Conservation (phyloP, 2,329 filamentous ascomycete species). For the Magnaporthales sp. region DNA sequence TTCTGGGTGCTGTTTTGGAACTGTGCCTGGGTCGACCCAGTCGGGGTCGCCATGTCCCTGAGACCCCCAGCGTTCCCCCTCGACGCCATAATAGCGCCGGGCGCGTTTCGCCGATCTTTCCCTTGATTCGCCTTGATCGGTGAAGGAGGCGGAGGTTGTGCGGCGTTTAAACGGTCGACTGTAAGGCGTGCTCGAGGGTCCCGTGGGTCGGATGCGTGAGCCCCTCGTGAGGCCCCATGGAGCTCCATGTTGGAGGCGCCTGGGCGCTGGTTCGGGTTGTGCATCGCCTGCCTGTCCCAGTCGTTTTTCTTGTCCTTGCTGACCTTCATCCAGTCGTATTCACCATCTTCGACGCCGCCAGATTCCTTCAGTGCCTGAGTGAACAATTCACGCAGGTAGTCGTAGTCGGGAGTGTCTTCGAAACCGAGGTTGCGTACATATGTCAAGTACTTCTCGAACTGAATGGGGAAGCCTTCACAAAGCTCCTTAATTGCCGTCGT, state of each 20-base stretch:
- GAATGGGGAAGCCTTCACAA: slow-evolving; percentile 97
- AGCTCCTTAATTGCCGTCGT: slow-evolving; percentile 97
- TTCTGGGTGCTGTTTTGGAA: slow-evolving; percentile 95
- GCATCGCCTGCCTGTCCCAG: slow-evolving; percentile 63
- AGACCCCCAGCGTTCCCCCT: slow-evolving; percentile 67
- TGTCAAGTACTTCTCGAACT: slow-evolving; percentile 99
- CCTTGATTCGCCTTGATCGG: slow-evolving; percentile 73
- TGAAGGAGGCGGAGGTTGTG: slow-evolving; percentile 81
- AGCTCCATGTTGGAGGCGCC: slow-evolving; percentile 80
- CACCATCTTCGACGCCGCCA: slow-evolving; percentile 91
- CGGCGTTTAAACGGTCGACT: slow-evolving; percentile 85
- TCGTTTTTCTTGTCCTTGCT: slow-evolving; percentile 73
- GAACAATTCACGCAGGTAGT: slow-evolving; percentile 99
- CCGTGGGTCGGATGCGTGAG: slow-evolving; percentile 50
- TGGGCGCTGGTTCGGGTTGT: slow-evolving; percentile 69
- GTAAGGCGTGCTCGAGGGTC: slow-evolving; percentile 56
- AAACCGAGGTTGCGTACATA: slow-evolving; percentile 98
- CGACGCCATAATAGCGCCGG: slow-evolving; percentile 64
- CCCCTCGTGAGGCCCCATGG: slow-evolving; percentile 62
- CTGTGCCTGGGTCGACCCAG: slow-evolving; percentile 88
- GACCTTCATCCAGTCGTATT: slow-evolving; percentile 99
- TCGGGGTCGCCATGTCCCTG: slow-evolving; percentile 72
- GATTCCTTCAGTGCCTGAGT: slow-evolving; percentile 73
- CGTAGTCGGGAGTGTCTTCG: slow-evolving; percentile 99
- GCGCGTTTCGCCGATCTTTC: slow-evolving; percentile 67